phyloP scores from a whole-genome alignment of 331 rosid species.

The Prunus yedoensis region DNA sequence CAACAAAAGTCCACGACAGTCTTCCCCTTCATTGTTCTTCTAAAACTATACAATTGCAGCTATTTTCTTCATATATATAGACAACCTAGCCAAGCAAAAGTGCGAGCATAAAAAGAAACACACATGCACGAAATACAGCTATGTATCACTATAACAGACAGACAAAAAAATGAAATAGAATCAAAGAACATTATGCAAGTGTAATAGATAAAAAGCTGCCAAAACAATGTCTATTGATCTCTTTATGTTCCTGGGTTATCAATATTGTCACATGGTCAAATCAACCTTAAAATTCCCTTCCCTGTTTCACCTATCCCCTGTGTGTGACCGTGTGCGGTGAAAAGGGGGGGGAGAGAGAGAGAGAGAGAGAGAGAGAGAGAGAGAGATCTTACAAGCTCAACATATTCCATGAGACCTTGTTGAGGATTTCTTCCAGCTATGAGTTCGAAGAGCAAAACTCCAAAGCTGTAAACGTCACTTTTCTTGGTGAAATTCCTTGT shows the following conservation, averaged over 20 bases:
- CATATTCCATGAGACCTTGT: slow-evolving; percentile 96
- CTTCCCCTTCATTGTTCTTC: not conserved
- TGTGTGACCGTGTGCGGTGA: not conserved
- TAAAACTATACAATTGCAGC: not conserved
- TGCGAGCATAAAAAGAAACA: not conserved
- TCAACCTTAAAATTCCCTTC: not conserved
- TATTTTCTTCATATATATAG: not conserved
- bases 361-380: slow-evolving; percentile 28
- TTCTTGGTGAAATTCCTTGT: slow-evolving; percentile 89
- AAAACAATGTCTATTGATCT: not conserved
- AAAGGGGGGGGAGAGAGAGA: too few relatives aligned
- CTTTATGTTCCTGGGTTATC: not conserved
- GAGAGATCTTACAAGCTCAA: slow-evolving; percentile 80
- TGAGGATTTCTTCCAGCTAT: slow-evolving; percentile 95
- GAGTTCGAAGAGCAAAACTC: slow-evolving; percentile 94
- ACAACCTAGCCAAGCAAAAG: not conserved
- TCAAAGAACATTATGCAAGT: not conserved
- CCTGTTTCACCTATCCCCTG: not conserved
- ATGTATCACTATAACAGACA: not conserved
- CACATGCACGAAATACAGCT: not conserved
- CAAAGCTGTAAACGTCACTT: slow-evolving; percentile 98
- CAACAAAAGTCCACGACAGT: not conserved
- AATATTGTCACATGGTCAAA: not conserved
- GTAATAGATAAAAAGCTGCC: too few relatives aligned
- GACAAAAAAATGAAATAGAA: not conserved